A percentile compares a stretch with the other conserved stretches of the same genome.
Conservation (phyloP, 225 moss, liverwort and hornwort species). For the Antitrichia curtipendula region DNA sequence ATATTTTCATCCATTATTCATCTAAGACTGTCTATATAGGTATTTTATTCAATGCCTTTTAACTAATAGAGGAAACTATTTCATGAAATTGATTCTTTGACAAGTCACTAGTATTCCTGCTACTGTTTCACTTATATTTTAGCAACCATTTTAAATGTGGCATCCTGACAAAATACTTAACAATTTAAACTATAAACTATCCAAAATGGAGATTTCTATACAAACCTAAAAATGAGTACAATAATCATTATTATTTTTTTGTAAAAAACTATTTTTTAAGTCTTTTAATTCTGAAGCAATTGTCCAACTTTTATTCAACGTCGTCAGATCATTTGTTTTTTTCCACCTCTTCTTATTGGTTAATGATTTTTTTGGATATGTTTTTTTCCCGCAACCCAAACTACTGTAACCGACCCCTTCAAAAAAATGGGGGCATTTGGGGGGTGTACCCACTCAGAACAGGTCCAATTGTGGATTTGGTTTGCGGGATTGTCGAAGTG, state of each 20-base stretch:
- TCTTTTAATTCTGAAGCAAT: no score
- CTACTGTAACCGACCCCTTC: neutral
- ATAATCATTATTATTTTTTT: no score
- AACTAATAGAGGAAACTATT: no score
- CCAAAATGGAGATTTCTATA: neutral
- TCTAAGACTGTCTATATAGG: accelerated
- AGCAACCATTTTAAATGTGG: neutral
- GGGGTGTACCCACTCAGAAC: neutral
- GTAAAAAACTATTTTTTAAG: neutral
- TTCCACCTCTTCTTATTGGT: neutral
- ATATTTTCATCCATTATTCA: neutral
- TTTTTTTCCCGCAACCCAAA: neutral
- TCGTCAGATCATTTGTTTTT: neutral
- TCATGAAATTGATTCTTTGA: neutral
- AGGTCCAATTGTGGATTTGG: neutral
- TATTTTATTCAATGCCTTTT: neutral
- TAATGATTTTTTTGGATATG: no score
- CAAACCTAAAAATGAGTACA: neutral
- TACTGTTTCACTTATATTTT: neutral
- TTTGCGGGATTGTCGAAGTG: neutral
- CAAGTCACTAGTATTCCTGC: neutral
- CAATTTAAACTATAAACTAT: neutral
- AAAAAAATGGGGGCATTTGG: no score
- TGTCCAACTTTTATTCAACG: neutral
- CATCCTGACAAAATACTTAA: neutral